phyloP scores from a whole-genome alignment of 2,329 filamentous ascomycete genomes.

The Phialophora macrospora region DNA sequence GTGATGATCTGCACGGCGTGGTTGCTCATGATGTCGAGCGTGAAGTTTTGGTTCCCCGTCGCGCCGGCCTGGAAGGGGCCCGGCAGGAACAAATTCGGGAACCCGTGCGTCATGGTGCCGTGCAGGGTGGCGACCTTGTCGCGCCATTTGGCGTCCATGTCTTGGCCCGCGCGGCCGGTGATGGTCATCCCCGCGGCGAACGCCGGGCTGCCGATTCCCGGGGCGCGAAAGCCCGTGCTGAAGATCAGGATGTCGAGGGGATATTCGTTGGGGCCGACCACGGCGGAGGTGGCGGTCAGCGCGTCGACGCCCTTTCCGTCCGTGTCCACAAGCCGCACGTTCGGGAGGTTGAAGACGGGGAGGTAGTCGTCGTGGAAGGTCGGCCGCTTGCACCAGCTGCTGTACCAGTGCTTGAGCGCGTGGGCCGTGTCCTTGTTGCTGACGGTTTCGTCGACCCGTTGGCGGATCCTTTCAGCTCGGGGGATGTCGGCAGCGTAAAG shows the following conservation, averaged over 20 bases:
- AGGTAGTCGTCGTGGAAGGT: conserved; percentile 59
- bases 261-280: conserved; percentile 56
- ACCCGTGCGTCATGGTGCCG: conserved; percentile 54
- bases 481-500: conserved; percentile 48
- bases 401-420: conserved; percentile 63
- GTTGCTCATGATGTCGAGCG: conserved; percentile 45
- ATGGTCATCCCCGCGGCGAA: conserved; percentile 47
- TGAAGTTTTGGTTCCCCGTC: conserved; percentile 48
- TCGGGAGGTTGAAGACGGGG: conserved; percentile 45
- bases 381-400: conserved; percentile 65
- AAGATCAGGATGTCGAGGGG: conserved; percentile 55
- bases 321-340: conserved; percentile 51
- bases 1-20: conserved; percentile 56
- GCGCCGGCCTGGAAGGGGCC: conserved; percentile 51
- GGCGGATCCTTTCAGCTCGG: conserved; percentile 52
- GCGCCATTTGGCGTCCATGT: conserved; percentile 55
- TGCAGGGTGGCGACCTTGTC: conserved; percentile 58
- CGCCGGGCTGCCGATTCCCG: conserved; percentile 40
- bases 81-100: conserved; percentile 62
- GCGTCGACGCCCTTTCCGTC: conserved; percentile 57
- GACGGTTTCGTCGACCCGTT: conserved; percentile 55
- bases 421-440: conserved; percentile 57
- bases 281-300: conserved; percentile 53
- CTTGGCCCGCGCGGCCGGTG: conserved; percentile 51
- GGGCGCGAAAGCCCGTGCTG: conserved; percentile 50